These are phyloP conservation scores for Ichthyophthirius multifiliis DNA, from an alignment of 169 alveolate species.

Conservation along the genomic window DNA sequence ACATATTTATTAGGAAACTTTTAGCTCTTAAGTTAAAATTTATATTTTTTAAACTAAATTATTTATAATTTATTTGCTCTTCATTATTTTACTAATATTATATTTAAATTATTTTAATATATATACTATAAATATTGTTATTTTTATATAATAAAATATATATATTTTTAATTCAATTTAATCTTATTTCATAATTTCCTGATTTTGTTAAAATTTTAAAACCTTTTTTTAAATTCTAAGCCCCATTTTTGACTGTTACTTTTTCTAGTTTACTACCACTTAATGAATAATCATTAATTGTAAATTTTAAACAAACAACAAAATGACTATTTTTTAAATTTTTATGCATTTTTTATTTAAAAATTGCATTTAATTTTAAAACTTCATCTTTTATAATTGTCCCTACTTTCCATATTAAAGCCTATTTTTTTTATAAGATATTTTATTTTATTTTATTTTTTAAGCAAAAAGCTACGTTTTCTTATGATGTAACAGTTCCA, in stretches of 20 bases:
- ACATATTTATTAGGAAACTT: too few relatives aligned
- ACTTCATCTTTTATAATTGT: slow-evolving; percentile 21
- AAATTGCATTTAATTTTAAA: slow-evolving; percentile 2
- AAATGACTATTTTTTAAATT: slow-evolving; percentile 18
- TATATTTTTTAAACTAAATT: too few relatives aligned
- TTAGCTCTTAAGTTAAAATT: too few relatives aligned
- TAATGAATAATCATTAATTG: slow-evolving; percentile 11
- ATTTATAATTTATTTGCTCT: too few relatives aligned
- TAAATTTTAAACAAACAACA: slow-evolving; percentile 21
- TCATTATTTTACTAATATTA: too few relatives aligned
- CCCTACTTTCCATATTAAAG: slow-evolving; percentile 36
- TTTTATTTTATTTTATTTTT: background rate
- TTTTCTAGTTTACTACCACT: slow-evolving; percentile 30
- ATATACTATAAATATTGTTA: too few relatives aligned
- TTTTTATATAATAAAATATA: too few relatives aligned
- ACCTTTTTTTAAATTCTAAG: background rate
- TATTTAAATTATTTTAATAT: too few relatives aligned
- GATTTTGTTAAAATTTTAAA: slow-evolving; percentile 24
- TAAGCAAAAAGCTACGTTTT: slow-evolving; percentile 27
- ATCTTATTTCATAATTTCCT: slow-evolving; percentile 43
- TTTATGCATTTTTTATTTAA: background rate
- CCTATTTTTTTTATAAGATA: slow-evolving; percentile 8
- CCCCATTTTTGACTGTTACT: slow-evolving; percentile 37
- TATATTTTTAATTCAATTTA: too few relatives aligned
- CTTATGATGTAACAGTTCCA: slow-evolving; percentile 13